phyloP scores from a whole-genome alignment of 306 rosid species.

The Heteromeles arbutifolia region DNA sequence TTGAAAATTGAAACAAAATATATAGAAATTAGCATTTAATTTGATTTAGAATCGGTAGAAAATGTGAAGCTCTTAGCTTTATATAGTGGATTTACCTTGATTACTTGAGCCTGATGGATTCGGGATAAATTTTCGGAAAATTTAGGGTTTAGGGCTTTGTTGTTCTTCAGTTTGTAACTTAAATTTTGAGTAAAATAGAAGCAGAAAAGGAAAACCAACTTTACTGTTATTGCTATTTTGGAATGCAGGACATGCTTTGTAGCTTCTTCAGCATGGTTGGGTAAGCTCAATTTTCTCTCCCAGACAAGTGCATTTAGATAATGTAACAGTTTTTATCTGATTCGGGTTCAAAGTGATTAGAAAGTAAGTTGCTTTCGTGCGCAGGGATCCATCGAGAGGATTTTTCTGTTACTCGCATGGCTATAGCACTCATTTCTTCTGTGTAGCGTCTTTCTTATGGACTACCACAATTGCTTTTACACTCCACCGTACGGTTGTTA shows the following conservation, averaged over 20 bases:
- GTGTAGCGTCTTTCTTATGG: constrained; percentile 98
- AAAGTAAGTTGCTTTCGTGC: constrained; percentile 20
- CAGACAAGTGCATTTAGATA: neutral
- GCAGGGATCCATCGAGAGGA: constrained; percentile 89
- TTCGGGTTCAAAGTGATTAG: constrained; percentile 9
- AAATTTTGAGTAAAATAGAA: neutral
- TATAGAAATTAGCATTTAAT: neutral
- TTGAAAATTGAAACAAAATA: neutral
- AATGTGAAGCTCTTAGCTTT: neutral
- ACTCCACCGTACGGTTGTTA: constrained; percentile 92
- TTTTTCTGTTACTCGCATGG: constrained; percentile 88
- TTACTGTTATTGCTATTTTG: constrained; percentile 1
- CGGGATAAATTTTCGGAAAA: neutral
- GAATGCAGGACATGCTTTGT: constrained; percentile 91
- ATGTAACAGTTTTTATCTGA: constrained; percentile 13
- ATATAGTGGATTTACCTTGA: neutral
- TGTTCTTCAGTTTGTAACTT: neutral
- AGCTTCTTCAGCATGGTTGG: constrained; percentile 96
- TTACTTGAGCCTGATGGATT: neutral
- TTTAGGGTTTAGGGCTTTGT: neutral
- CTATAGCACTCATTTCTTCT: constrained; percentile 87
- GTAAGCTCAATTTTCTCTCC: constrained; percentile 32
- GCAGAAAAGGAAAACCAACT: neutral
- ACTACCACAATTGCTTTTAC: constrained; percentile 96
- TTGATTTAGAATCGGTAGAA: neutral